These are phyloP conservation scores for Leccinum barrowsii DNA, from an alignment of 768 basidiomycete species.

Conservation along the genomic window DNA sequence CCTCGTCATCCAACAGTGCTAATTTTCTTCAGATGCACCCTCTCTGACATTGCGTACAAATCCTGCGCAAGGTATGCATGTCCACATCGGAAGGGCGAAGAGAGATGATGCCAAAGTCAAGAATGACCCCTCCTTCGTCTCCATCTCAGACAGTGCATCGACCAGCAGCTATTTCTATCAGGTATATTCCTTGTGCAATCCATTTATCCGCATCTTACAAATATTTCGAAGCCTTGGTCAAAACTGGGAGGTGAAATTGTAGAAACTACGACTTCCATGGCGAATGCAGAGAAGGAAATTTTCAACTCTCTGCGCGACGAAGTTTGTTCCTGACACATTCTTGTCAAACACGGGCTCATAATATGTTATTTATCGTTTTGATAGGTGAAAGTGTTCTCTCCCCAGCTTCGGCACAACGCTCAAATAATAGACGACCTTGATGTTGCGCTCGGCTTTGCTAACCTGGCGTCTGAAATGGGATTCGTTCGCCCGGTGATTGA, in stretches of 20 bases:
- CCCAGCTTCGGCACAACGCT: constrained; percentile 66
- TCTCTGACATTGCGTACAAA: constrained; percentile 72
- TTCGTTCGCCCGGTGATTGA: constrained; percentile 69
- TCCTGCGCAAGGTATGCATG: constrained; percentile 67
- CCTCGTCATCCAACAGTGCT: background rate
- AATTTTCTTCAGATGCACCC: constrained; percentile 49
- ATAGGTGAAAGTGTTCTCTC: constrained; percentile 61
- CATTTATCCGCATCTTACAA: background rate
- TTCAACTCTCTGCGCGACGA: constrained; percentile 68
- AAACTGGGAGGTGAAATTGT: constrained; percentile 65
- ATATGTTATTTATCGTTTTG: background rate
- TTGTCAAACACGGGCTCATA: constrained; percentile 1
- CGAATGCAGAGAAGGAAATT: constrained; percentile 63
- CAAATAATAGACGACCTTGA: constrained; percentile 85
- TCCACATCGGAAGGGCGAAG: constrained; percentile 65
- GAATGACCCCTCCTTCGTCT: constrained; percentile 47
- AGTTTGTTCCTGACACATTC: constrained; percentile 34
- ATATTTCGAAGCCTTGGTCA: constrained; percentile 60
- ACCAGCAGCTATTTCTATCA: constrained; percentile 69
- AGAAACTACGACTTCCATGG: constrained; percentile 51
- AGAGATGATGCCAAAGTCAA: constrained; percentile 54
- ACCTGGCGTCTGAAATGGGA: constrained; percentile 71
- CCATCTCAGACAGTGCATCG: constrained; percentile 58
- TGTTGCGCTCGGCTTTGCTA: constrained; percentile 76
- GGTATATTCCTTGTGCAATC: constrained; percentile 32